A percentile compares a stretch with the other conserved stretches of the same genome.
These are phyloP conservation scores for Boletus patriciae DNA, from an alignment of 768 basidiomycete genomes.

Conservation along the genomic window DNA sequence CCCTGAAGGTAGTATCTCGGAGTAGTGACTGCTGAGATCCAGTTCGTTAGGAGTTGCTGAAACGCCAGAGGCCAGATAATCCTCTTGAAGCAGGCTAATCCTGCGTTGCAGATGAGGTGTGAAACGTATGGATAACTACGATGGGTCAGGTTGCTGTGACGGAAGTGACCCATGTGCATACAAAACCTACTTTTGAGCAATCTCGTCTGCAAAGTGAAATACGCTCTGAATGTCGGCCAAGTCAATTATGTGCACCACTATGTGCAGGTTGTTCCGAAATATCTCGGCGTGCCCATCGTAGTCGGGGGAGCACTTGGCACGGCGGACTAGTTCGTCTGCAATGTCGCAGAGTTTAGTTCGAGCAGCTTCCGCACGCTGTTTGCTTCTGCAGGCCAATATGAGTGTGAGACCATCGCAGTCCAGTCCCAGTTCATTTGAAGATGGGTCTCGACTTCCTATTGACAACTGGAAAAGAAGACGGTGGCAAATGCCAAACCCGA, in stretches of 20 bases:
- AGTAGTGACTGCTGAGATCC: constrained; percentile 48
- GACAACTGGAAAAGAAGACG: constrained; percentile 71
- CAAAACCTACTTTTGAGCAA: constrained; percentile 52
- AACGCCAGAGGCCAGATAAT: constrained; percentile 52
- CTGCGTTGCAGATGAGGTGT: constrained; percentile 80
- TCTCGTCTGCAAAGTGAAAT: constrained; percentile 57
- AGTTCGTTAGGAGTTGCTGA: constrained; percentile 47
- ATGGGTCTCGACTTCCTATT: constrained; percentile 39
- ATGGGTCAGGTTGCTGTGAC: not conserved
- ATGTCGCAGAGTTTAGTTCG: constrained; percentile 50
- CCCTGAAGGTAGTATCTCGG: constrained; percentile 61
- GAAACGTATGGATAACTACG: constrained; percentile 77
- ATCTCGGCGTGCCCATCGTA: constrained; percentile 54
- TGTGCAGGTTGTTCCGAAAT: constrained; percentile 58
- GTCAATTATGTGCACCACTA: constrained; percentile 67
- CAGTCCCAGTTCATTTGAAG: constrained; percentile 17
- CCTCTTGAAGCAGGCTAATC: constrained; percentile 55
- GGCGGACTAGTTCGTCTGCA: constrained; percentile 54
- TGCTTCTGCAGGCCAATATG: constrained; percentile 78
- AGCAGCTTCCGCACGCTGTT: constrained; percentile 61
- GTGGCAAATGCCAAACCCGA: constrained; percentile 82
- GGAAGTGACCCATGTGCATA: not conserved
- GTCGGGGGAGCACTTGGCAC: constrained; percentile 32
- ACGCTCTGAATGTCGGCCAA: constrained; percentile 60
- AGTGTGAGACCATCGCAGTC: constrained; percentile 62